phyloP scores from a whole-genome alignment of 1,284 basidiomycete species.

The Leccinum ambiguum region DNA sequence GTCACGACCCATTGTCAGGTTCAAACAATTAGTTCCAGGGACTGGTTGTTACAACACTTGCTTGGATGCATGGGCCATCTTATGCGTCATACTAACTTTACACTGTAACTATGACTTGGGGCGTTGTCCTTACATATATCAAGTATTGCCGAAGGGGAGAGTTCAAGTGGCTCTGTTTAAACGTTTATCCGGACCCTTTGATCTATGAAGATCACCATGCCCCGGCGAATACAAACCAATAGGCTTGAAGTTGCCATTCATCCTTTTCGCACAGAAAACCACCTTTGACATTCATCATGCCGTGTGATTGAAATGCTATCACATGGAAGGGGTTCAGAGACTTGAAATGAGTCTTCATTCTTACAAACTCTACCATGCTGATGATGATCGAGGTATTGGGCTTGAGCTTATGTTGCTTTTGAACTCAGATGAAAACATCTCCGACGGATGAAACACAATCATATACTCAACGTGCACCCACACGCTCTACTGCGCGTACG shows the following conservation, averaged over 20 bases:
- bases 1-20: too few relatives aligned
- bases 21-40: too few relatives aligned
- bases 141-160: neutral
- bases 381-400: too few relatives aligned
- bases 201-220: neutral
- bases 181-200: neutral
- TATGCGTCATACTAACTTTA: neutral
- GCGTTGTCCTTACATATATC: neutral
- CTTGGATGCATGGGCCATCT: neutral
- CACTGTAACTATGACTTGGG: neutral
- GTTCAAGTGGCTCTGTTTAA: neutral
- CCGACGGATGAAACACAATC: neutral
- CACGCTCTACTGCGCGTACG: constrained; percentile 7
- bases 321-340: neutral
- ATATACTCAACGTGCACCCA: neutral
- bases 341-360: too few relatives aligned
- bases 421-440: neutral
- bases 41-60: too few relatives aligned
- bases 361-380: too few relatives aligned
- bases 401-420: neutral
- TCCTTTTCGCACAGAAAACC: neutral
- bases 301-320: neutral
- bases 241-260: neutral
- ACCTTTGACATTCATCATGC: neutral
- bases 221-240: neutral